phyloP scores from a whole-genome alignment of 441 rosid genomes.

The Aleurites moluccanus region DNA sequence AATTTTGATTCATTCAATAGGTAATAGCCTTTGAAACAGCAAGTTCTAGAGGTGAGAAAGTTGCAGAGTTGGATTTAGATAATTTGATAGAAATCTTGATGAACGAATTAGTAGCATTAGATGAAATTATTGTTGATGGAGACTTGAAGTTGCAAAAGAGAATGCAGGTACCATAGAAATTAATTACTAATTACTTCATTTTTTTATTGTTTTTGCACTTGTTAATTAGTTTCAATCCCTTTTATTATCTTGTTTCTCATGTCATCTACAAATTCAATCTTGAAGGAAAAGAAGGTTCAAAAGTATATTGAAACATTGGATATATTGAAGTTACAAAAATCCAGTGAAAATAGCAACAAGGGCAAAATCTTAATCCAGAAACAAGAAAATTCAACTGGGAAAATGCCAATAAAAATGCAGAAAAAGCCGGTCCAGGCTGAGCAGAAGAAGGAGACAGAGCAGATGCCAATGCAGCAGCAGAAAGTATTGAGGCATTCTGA shows the following conservation, averaged over 20 bases:
- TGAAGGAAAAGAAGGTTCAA: slow-evolving; percentile 83
- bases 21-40: slow-evolving; percentile 65
- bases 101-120: slow-evolving; percentile 76
- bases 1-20: slow-evolving; percentile 36
- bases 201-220: background rate
- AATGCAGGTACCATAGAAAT: slow-evolving; percentile 55
- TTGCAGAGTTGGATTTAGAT: slow-evolving; percentile 59
- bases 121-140: slow-evolving; percentile 67
- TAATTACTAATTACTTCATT: background rate
- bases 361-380: slow-evolving; percentile 20
- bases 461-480: slow-evolving; percentile 47
- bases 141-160: slow-evolving; percentile 77
- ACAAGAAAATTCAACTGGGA: slow-evolving; percentile 38
- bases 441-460: slow-evolving; percentile 27
- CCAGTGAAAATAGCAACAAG: slow-evolving; percentile 27
- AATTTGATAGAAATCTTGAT: slow-evolving; percentile 65
- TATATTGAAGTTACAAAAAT: slow-evolving; percentile 62
- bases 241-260: background rate
- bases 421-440: slow-evolving; percentile 8
- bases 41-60: slow-evolving; percentile 58
- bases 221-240: background rate
- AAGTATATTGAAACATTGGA: slow-evolving; percentile 75
- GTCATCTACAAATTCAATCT: background rate
- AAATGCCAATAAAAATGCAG: slow-evolving; percentile 19
- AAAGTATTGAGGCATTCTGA: slow-evolving; percentile 39